phyloP scores from a whole-genome alignment of 1,139 yeast genomes.

The Yamadazyma friedrichii region DNA sequence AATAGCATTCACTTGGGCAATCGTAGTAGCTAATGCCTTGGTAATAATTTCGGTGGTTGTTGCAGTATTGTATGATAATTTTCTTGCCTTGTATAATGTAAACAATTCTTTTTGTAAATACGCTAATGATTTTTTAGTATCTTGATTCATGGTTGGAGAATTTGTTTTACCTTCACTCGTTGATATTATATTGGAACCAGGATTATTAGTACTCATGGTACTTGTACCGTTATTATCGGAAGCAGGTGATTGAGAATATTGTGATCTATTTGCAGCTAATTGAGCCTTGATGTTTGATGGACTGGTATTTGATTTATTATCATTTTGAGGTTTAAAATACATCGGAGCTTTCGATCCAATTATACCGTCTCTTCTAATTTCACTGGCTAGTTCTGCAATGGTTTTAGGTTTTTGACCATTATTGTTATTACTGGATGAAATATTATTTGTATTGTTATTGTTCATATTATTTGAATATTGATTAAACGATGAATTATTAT shows the following conservation, averaged over 20 bases:
- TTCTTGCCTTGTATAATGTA: slow-evolving; percentile 66
- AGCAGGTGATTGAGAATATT: slow-evolving; percentile 18
- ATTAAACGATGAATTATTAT: slow-evolving; percentile 1
- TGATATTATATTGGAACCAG: not conserved
- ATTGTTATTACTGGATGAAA: slow-evolving; percentile 16
- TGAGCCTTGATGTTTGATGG: slow-evolving; percentile 46
- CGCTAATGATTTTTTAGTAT: slow-evolving; percentile 61
- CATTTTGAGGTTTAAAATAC: slow-evolving; percentile 31
- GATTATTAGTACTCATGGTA: too few relatives aligned
- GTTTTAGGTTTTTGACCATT: slow-evolving; percentile 41
- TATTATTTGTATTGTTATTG: slow-evolving; percentile 39
- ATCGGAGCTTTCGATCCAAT: slow-evolving; percentile 31
- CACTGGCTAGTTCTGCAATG: slow-evolving; percentile 57
- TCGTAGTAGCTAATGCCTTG: slow-evolving; percentile 91
- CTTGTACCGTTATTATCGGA: not conserved
- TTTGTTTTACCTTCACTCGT: not conserved
- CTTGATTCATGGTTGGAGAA: slow-evolving; percentile 41
- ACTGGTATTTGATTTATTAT: slow-evolving; percentile 7
- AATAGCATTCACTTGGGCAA: slow-evolving; percentile 84
- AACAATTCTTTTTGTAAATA: slow-evolving; percentile 73
- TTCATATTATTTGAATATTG: not conserved
- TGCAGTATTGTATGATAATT: slow-evolving; percentile 62
- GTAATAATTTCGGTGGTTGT: slow-evolving; percentile 79
- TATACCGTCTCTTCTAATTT: slow-evolving; percentile 43
- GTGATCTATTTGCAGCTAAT: slow-evolving; percentile 51